These are phyloP conservation scores for Fomitopsis schrenkii DNA, from an alignment of 1,284 basidiomycete genomes.

Conservation along the genomic window DNA sequence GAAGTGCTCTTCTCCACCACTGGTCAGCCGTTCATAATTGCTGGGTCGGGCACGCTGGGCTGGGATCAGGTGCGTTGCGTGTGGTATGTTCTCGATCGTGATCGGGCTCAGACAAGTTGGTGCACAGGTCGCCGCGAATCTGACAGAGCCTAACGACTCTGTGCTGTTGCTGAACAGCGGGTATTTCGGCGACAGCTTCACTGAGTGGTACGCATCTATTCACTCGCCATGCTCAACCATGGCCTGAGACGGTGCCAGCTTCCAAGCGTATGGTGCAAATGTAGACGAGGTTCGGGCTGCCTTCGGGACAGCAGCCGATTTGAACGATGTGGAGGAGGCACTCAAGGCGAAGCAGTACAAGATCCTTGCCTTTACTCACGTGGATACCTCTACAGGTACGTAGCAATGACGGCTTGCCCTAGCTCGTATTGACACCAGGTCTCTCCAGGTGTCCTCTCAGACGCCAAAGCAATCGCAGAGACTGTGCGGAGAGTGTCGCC, in stretches of 20 bases:
- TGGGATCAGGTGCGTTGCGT: slow-evolving; percentile 70
- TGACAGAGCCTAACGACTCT: slow-evolving; percentile 78
- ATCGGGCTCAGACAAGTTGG: background rate
- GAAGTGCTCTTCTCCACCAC: slow-evolving; percentile 74
- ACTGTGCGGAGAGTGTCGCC: slow-evolving; percentile 80
- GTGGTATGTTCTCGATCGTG: background rate
- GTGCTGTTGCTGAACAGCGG: slow-evolving; percentile 82
- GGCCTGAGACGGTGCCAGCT: slow-evolving; percentile 37
- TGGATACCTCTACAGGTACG: slow-evolving; percentile 85
- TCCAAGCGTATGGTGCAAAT: slow-evolving; percentile 86
- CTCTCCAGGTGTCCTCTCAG: slow-evolving; percentile 72
- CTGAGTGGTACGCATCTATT: slow-evolving; percentile 59
- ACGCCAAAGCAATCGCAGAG: slow-evolving; percentile 77
- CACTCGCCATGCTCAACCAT: background rate
- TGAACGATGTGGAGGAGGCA: slow-evolving; percentile 65
- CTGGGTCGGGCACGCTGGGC: slow-evolving; percentile 93
- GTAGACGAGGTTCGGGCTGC: slow-evolving; percentile 86
- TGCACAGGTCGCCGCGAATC: slow-evolving; percentile 70
- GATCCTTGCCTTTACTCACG: slow-evolving; percentile 90
- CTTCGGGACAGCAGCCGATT: slow-evolving; percentile 74
- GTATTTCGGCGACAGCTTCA: slow-evolving; percentile 87
- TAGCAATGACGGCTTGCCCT: background rate
- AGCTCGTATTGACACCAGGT: background rate
- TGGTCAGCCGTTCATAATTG: slow-evolving; percentile 86
- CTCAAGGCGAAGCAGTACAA: slow-evolving; percentile 86